Base-by-base conservation (phyloP, 164 flowering plant genomes). In the Kalanchoe fedtschenkoi region DNA sequence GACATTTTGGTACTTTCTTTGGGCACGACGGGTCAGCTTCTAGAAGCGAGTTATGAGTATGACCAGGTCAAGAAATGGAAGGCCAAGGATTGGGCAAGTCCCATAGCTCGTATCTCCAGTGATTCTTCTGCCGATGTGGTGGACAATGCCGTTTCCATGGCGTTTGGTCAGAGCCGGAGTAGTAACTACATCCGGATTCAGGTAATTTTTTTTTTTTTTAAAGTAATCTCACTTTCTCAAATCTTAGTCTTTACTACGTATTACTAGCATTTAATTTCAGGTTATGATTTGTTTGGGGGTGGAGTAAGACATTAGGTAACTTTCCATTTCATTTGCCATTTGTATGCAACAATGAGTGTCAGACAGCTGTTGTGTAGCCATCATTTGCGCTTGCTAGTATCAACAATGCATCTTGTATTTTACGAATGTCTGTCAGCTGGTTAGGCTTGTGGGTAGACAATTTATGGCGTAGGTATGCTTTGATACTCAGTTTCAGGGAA, bases 61-160 rank as follows among this genome's bases (percentile, higher is more conserved):
- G 90, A 82, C 28, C 72, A 69, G 70, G 92, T 89, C 26, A 85
- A 70, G 71, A 74, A 63, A 0, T 89, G 97, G 98, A 80, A 72
- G 67, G 80, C 78, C 24, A 83, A 81, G 78, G 81, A 89, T 9
- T 91, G 95, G 96, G 92, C 91, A 33, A 72, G 84, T 21, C 92
- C 92, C 24, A 64, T 82, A 84, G 85, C 89, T 34, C 69, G 92
- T 5, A 84, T 91, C 51, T 74, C 95, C 8, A 85, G 86, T 2
- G 98, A 87, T 42, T 83, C 91, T 17, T 75, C 85, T 1, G 88
- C 95, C 0, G 96, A 91, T 41, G 39, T 86, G 68, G 95, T 87
- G n/a, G 98, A 91, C 78, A 92, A 89, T 26, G 77, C 92, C 19
- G 92, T 89, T 5, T 83, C 95, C 35, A 81, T 87, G 92, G 96